phyloP scores from a whole-genome alignment of 129 eudicot species.

The sunflower (Helianthus annuus) region HanXRQr2.0-SUNRISE NC_035449.2:7432209-7432708 shows the following conservation, averaged over 20 bases:
- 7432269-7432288: not conserved
- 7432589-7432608: too few species aligned
- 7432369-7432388: constrained; percentile 22
- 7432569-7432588: too few species aligned
- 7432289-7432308: not conserved
- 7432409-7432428: constrained; percentile 9
- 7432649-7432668: constrained; percentile 10
- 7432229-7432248: too few species aligned
- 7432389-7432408: constrained; percentile 9
- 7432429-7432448: constrained; percentile 14
- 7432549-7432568: too few species aligned
- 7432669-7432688: not conserved
- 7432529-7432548: constrained; percentile 13
- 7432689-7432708: not conserved
- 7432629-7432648: not conserved
- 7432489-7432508: constrained; percentile 17
- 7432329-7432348: not conserved
- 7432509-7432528: constrained; percentile 15
- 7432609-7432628: not conserved
- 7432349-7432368: not conserved
- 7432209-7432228: too few species aligned
- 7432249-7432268: too few species aligned
- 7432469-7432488: constrained; percentile 14
- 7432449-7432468: not conserved
- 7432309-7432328: not conserved